These are phyloP conservation scores for Lithospermum erythrorhizon DNA, from an alignment of 257 asterid species.

Conservation along the genomic window DNA sequence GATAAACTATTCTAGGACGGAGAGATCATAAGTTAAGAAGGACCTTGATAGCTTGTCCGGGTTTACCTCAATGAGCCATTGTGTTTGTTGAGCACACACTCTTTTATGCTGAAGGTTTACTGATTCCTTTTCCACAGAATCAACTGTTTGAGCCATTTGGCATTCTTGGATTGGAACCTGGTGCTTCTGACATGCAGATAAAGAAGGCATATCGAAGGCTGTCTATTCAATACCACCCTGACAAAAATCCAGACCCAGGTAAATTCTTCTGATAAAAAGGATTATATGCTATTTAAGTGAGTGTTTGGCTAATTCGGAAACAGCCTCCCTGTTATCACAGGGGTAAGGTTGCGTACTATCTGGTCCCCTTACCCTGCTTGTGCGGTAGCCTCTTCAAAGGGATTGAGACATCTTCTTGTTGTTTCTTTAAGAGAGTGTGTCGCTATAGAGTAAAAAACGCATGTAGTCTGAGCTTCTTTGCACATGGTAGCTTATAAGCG, in stretches of 20 bases:
- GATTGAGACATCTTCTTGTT: no score
- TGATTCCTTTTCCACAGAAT: slow-evolving; percentile 28
- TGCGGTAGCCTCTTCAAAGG: no score
- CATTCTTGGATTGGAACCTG: slow-evolving; percentile 85
- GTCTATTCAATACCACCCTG: slow-evolving; percentile 90
- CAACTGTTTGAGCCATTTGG: slow-evolving; percentile 86
- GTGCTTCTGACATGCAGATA: slow-evolving; percentile 74
- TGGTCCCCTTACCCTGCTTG: no score
- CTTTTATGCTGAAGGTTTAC: neutral
- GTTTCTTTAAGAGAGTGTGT: no score
- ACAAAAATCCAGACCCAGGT: slow-evolving; percentile 98
- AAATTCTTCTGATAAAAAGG: slow-evolving; percentile 11
- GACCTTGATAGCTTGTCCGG: neutral
- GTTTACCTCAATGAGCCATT: neutral
- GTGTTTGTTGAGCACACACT: neutral
- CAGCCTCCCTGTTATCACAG: no score
- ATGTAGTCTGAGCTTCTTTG: neutral
- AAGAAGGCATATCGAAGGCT: slow-evolving; percentile 94
- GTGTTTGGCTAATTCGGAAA: neutral
- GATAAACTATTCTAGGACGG: no score
- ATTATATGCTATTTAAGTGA: slow-evolving; percentile 9
- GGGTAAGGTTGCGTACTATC: no score
- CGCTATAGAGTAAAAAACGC: no score
- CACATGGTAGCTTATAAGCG: no score
- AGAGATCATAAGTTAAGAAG: neutral